Conservation (phyloP, 345 rosid species). For the Gossypium ekmanianum region DNA sequence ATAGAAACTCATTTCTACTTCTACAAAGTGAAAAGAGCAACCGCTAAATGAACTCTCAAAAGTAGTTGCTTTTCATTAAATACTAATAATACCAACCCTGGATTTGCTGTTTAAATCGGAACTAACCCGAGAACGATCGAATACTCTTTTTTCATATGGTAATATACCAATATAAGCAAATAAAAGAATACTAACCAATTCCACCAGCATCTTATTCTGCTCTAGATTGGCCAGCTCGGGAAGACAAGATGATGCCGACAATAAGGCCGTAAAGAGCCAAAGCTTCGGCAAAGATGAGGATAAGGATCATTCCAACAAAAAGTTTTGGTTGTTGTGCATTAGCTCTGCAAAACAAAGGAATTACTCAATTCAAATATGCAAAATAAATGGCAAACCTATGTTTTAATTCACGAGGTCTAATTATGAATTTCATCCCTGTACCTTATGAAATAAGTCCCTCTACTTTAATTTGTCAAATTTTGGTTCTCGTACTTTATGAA, state of each 20-base stretch:
- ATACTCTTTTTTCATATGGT: not conserved
- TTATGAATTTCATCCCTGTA: too few relatives aligned
- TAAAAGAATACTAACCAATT: constrained; percentile 26
- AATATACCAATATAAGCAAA: constrained; percentile 5
- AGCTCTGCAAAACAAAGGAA: constrained; percentile 43
- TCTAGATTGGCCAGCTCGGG: constrained; percentile 91
- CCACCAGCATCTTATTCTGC: constrained; percentile 53
- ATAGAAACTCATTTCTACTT: not conserved
- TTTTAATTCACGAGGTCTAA: not conserved
- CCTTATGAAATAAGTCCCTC: too few relatives aligned
- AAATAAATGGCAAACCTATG: not conserved
- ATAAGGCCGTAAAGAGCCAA: constrained; percentile 83
- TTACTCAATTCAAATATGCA: not conserved
- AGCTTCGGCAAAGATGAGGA: constrained; percentile 88
- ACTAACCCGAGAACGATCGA: constrained; percentile 13
- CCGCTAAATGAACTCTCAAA: not conserved
- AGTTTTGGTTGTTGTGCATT: constrained; percentile 95
- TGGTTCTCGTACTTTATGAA: too few relatives aligned
- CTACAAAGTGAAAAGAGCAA: not conserved
- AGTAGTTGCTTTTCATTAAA: constrained; percentile 1
- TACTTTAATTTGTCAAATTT: too few relatives aligned
- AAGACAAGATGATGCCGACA: constrained; percentile 87
- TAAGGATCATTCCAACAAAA: constrained; percentile 88
- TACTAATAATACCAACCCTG: constrained; percentile 13
- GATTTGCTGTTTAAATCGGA: constrained; percentile 14